Conservation (phyloP, 2,329 filamentous ascomycete genomes). For the Botrytis medusae region DNA sequence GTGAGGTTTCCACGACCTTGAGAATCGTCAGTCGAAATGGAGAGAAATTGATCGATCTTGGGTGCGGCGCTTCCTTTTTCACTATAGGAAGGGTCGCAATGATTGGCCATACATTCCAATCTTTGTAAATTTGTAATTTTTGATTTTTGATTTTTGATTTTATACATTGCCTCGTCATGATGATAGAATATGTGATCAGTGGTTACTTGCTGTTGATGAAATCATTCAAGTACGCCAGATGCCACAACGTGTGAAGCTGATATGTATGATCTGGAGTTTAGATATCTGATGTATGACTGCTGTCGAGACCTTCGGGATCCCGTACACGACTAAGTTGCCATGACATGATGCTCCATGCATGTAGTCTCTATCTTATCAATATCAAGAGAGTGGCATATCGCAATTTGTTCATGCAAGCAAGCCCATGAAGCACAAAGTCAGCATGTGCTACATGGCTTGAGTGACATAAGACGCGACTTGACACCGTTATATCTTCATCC, state of each 20-base stretch:
- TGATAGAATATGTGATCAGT: not conserved
- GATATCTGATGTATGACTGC: not conserved
- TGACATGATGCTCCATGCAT: not conserved
- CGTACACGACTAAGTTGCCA: not conserved
- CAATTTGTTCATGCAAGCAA: not conserved
- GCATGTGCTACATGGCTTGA: not conserved
- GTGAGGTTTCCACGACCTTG: constrained; percentile 28
- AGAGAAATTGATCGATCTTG: constrained; percentile 27
- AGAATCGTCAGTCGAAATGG: constrained; percentile 27
- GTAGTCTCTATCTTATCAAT: not conserved
- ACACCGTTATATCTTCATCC: not conserved
- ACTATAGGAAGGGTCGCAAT: constrained; percentile 26
- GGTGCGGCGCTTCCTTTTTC: constrained; percentile 26
- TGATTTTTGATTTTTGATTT: not conserved
- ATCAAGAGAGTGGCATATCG: not conserved
- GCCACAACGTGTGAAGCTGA: not conserved
- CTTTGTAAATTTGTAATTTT: constrained; percentile 12
- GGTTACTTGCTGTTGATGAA: not conserved
- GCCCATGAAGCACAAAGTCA: not conserved
- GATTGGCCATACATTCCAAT: constrained; percentile 27
- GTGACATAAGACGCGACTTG: not conserved
- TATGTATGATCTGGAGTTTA: not conserved
- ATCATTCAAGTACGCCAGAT: not conserved
- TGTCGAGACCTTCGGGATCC: not conserved
- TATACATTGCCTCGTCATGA: not conserved